Base-by-base conservation (phyloP, 2,329 filamentous ascomycete species). In the Verticillium tricorpus region DNA sequence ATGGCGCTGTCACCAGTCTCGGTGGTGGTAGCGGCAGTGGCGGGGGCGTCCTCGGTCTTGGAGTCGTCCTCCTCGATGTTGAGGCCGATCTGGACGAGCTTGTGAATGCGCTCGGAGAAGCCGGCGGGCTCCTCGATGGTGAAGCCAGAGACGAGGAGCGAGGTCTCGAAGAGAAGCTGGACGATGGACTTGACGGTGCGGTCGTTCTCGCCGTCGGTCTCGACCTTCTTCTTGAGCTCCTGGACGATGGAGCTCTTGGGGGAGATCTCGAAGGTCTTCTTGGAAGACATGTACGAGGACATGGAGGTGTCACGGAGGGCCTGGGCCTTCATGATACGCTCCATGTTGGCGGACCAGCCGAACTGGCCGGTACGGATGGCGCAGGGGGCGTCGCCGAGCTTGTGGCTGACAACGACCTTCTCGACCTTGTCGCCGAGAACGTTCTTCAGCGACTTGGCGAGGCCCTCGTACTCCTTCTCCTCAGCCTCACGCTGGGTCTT, bases 231-330 rank as follows among this genome's bases (percentile, higher is more conserved):
- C 92, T 96, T 97, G 75, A 99, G 90, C 87, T 98, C 95, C 89
- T 96, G 91, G 85, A 99, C 89, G 81, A 99, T 99, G 69, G 92
- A 77, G 73, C 92, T 97, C 87, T 95, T 94, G 79, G 95, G 95
- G n/a, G 95, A 98, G 82, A 99, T 98, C 86, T 99, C 95, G 71
- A 99, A 98, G 35, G 95, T 99, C 92, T 99, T 99, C 93, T 99
- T 99, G 78, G 94, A 98, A 69, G 92, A 96, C 95, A 99, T 99
- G 91, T 99, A 99, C 73, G 92, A 96, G 82, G 88, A 92, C 95
- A 99, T 99, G 74, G 93, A 97, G 71, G 95, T 99, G 84, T 99
- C 95, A 84, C 95, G 95, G 74, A 99, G 94, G 75, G 95, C 95
- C 86, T 99, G 95, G 32, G 95, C 95, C 90, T 99, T 99, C 95